Conservation (phyloP, 192 early-diverging fungal genomes). For the Gorgonomyces haynaldii region DNA sequence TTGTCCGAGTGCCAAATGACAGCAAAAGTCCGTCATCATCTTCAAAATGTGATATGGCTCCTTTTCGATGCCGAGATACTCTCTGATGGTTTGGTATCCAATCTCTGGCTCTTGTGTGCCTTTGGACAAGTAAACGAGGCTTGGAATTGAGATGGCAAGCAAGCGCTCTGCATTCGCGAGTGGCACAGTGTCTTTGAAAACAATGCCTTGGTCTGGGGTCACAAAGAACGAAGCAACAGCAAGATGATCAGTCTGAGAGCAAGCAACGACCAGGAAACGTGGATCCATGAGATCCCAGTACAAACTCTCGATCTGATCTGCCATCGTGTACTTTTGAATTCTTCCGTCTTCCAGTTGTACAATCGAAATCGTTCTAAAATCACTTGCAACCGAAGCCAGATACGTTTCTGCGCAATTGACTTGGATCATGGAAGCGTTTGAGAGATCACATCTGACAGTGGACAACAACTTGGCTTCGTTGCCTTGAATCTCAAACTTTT, state of each 20-base stretch:
- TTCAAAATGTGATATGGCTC: constrained; percentile 16
- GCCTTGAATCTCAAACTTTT: background rate
- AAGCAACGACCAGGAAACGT: too few relatives aligned
- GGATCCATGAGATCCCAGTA: too few relatives aligned
- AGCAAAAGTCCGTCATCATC: constrained; percentile 37
- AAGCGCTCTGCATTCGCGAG: constrained; percentile 6
- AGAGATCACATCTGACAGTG: too few relatives aligned
- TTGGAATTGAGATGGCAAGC: constrained; percentile 32
- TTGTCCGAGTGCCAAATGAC: constrained; percentile 33
- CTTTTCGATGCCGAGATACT: constrained; percentile 27
- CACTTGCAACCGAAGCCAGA: background rate
- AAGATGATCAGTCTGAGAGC: background rate
- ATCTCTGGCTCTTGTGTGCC: constrained; percentile 5
- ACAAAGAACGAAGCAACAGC: constrained; percentile 28
- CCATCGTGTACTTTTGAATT: too few relatives aligned
- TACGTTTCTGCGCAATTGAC: too few relatives aligned
- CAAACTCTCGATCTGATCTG: too few relatives aligned
- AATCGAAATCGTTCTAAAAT: too few relatives aligned
- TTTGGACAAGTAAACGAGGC: constrained; percentile 7
- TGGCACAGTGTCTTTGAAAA: constrained; percentile 18
- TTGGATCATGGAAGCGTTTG: too few relatives aligned
- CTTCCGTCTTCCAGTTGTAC: too few relatives aligned
- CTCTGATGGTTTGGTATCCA: constrained; percentile 8
- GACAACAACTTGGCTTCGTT: constrained; percentile 2
- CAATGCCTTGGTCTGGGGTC: constrained; percentile 20